phyloP scores from a whole-genome alignment of 345 rosid species.

The Lumnitzera racemosa region DNA sequence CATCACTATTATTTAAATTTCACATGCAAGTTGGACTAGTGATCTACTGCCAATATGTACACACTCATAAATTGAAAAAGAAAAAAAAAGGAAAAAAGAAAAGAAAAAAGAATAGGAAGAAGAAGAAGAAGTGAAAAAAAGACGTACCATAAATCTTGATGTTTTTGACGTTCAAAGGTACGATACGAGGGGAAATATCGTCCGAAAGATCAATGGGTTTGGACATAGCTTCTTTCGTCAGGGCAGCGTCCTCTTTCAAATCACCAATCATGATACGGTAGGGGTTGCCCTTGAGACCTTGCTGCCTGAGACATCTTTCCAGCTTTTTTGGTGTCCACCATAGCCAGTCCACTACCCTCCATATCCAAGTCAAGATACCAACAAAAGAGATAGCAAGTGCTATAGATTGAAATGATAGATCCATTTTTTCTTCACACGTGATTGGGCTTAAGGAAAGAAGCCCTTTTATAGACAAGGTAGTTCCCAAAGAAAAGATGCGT shows the following conservation, averaged over 20 bases:
- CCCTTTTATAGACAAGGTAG: no score
- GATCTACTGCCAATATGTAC: background rate
- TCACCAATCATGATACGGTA: background rate
- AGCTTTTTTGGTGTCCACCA: constrained; percentile 1
- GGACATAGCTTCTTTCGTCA: background rate
- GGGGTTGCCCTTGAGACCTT: constrained; percentile 3
- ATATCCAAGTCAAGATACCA: background rate
- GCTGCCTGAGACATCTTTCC: background rate
- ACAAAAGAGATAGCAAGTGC: no score
- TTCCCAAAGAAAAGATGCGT: no score
- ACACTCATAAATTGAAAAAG: no score
- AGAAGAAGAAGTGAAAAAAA: background rate
- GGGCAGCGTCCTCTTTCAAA: background rate
- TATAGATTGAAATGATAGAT: no score
- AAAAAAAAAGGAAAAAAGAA: no score
- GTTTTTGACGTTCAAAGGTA: background rate
- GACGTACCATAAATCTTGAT: background rate
- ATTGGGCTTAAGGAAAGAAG: no score
- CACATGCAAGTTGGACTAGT: background rate
- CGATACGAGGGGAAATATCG: background rate
- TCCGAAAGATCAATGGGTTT: background rate
- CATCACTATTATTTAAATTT: no score
- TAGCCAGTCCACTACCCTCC: background rate
- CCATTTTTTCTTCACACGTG: background rate
- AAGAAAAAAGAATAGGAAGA: background rate